Percentiles rank a stretch among this genome's conserved stretches.
Evolutionary conservation across 306 rosid genomes (phyloP).

Genomic region (Cicer arietinum): DNA sequence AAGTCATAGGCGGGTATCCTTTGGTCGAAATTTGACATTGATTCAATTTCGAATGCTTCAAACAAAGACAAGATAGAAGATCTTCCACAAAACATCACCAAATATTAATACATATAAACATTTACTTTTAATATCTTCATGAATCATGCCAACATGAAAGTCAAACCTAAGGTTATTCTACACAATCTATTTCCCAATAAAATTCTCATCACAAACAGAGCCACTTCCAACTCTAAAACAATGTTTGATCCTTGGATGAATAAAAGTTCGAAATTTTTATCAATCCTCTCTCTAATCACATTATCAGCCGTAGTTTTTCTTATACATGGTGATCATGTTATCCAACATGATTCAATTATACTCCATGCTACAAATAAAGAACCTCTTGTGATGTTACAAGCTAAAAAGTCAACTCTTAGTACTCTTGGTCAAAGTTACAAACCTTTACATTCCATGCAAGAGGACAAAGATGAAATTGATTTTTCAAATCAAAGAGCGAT

Average conservation of each 20-base stretch:
- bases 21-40: constrained; percentile 31
- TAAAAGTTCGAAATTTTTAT: constrained; percentile 46
- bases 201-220: constrained; percentile 25
- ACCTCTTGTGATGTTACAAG: constrained; percentile 24
- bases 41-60: constrained; percentile 47
- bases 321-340: constrained; percentile 37
- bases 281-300: constrained; percentile 45
- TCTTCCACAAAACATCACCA: constrained; percentile 6
- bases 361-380: constrained; percentile 9
- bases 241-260: constrained; percentile 46
- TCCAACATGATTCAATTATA: constrained; percentile 20
- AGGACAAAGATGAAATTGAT: constrained; percentile 35
- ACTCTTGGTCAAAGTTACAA: background rate
- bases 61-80: background rate
- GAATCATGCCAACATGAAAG: background rate
- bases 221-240: constrained; percentile 23
- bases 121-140: background rate
- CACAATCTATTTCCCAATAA: background rate
- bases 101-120: background rate
- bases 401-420: constrained; percentile 40
- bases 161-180: constrained; percentile 1
- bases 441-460: constrained; percentile 47
- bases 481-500: constrained; percentile 37
- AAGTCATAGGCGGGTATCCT: background rate
- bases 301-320: constrained; percentile 53